These are phyloP conservation scores for Fusarium brevicatenulatum DNA, from an alignment of 2,329 filamentous ascomycete species.

Conservation along the genomic window DNA sequence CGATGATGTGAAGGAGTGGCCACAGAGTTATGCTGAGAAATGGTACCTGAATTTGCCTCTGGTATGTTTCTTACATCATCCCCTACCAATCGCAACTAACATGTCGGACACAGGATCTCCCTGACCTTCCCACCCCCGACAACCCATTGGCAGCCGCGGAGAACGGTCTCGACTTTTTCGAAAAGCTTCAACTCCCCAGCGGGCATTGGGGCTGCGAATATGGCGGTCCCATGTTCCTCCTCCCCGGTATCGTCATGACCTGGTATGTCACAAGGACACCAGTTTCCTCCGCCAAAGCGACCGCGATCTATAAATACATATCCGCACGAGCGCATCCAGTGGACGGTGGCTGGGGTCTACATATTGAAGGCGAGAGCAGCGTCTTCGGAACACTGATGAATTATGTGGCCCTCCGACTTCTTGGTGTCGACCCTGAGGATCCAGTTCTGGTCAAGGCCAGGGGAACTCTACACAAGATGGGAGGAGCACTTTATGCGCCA, in stretches of 20 bases:
- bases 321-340: constrained; percentile 84
- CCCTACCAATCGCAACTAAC: constrained; percentile 12
- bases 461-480: constrained; percentile 82
- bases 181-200: constrained; percentile 84
- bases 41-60: constrained; percentile 84
- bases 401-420: constrained; percentile 81
- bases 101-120: constrained; percentile 68
- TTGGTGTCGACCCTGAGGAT: constrained; percentile 87
- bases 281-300: constrained; percentile 81
- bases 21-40: constrained; percentile 88
- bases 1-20: constrained; percentile 78
- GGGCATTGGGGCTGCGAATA: constrained; percentile 99
- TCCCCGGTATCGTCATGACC: constrained; percentile 84
- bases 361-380: constrained; percentile 92
- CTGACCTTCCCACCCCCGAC: constrained; percentile 74
- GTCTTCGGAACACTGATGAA: constrained; percentile 92
- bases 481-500: constrained; percentile 83
- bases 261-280: constrained; percentile 92
- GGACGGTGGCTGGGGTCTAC: constrained; percentile 96
- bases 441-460: constrained; percentile 87
- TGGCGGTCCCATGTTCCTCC: constrained; percentile 94
- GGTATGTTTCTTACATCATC: constrained; percentile 59
- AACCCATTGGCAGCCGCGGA: constrained; percentile 79
- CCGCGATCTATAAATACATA: constrained; percentile 92
- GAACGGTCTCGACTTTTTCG: constrained; percentile 90